A percentile compares a stretch with the other conserved stretches of the same genome.
Evolutionary conservation across 2,329 filamentous ascomycete species (phyloP).

Genomic region (Didymella segeticola): DNA sequence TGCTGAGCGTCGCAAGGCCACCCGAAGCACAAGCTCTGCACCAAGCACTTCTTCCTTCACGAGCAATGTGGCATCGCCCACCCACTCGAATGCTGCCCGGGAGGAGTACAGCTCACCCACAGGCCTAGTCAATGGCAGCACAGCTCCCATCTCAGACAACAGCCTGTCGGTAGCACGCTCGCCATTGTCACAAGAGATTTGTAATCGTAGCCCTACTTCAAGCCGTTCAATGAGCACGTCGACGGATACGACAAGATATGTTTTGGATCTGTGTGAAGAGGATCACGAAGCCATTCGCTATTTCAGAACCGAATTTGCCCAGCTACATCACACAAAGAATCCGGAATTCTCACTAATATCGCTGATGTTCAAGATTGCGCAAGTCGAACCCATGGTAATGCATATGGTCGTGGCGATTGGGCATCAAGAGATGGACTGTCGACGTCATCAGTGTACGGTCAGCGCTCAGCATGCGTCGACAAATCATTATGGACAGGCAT

Average conservation of each 20-base stretch:
- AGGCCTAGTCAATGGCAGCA: no score
- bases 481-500: conserved; percentile 42
- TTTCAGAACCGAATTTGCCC: conserved; percentile 48
- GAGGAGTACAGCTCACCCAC: neutral
- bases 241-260: conserved; percentile 14
- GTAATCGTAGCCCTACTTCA: neutral
- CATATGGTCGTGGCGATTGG: conserved; percentile 47
- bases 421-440: conserved; percentile 40
- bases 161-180: neutral
- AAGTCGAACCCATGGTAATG: conserved; percentile 47
- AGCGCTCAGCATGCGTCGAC: conserved; percentile 9
- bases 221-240: neutral
- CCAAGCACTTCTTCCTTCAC: conserved; percentile 22
- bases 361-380: conserved; percentile 46
- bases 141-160: no score
- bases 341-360: conserved; percentile 47
- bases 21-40: neutral
- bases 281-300: conserved; percentile 49
- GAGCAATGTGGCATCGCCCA: conserved; percentile 39
- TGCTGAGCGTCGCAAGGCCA: conserved; percentile 19
- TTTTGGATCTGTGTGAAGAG: conserved; percentile 33
- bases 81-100: neutral
- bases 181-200: neutral
- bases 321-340: conserved; percentile 48
- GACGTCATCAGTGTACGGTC: conserved; percentile 9